These are phyloP conservation scores for Rhynchospora breviuscula DNA, from an alignment of 176 grass and related monocot species.

Conservation along the genomic window DNA sequence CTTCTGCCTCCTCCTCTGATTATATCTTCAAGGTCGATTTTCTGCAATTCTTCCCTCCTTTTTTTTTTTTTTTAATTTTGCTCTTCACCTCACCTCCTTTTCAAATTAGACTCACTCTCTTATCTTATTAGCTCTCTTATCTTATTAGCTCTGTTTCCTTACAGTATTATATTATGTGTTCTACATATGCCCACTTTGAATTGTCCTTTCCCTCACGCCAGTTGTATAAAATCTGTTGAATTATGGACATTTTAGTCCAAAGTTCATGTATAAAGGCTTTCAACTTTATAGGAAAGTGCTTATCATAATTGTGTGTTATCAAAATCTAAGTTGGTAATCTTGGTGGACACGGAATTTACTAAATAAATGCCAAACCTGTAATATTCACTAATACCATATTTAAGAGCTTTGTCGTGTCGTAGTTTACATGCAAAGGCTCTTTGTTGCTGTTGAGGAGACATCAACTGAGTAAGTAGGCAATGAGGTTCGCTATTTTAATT, in stretches of 20 bases:
- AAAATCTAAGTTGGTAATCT: background rate
- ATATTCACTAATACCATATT: background rate
- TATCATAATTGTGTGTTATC: background rate
- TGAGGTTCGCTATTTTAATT: background rate
- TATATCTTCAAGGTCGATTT: conserved; percentile 74
- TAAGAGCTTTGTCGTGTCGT: background rate
- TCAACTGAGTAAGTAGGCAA: background rate
- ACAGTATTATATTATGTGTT: background rate
- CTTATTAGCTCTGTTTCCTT: background rate
- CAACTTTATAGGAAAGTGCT: background rate
- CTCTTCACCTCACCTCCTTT: background rate
- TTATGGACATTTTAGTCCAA: background rate
- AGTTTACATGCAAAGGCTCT: background rate
- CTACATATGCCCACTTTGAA: background rate
- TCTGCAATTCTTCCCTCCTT: conserved; percentile 14
- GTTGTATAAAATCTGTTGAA: background rate
- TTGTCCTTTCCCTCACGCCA: background rate
- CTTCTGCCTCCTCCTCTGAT: conserved; percentile 35
- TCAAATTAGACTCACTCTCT: too few relatives aligned
- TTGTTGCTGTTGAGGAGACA: background rate
- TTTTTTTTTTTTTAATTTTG: background rate
- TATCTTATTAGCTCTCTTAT: too few relatives aligned
- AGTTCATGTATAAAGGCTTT: background rate
- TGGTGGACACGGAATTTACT: background rate
- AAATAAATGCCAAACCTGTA: background rate